Evolutionary conservation across 768 basidiomycete species (phyloP).

Genomic region (Dioszegia hungarica): DNA sequence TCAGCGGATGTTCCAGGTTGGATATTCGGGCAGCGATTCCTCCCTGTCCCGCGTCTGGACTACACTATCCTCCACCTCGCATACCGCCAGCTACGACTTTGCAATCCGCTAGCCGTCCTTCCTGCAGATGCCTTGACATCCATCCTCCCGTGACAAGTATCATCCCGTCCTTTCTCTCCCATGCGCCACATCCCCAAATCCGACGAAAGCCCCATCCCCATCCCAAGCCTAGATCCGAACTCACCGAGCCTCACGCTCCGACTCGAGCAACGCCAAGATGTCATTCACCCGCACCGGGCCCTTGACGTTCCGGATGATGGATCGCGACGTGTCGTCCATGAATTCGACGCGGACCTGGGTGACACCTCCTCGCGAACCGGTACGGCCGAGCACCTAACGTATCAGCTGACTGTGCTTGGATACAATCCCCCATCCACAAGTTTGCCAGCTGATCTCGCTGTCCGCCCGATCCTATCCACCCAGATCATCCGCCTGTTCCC

Average conservation of each 20-base stretch:
- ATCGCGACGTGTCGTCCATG: conserved; percentile 91
- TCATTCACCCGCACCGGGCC: conserved; percentile 94
- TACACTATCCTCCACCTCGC: too few relatives aligned
- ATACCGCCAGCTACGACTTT: background rate
- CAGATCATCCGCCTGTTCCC: background rate
- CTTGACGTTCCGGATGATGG: conserved; percentile 98
- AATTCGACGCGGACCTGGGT: conserved; percentile 99
- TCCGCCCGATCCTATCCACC: background rate
- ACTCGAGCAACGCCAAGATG: conserved; percentile 92
- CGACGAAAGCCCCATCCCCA: too few relatives aligned
- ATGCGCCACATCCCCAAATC: too few relatives aligned
- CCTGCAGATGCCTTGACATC: background rate
- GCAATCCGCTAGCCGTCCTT: background rate
- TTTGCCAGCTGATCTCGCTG: too few relatives aligned
- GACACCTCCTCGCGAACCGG: conserved; percentile 97
- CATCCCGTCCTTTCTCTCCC: too few relatives aligned
- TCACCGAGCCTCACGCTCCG: conserved; percentile 98
- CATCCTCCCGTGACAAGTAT: background rate
- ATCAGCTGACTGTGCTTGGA: too few relatives aligned
- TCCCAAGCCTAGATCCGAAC: conserved; percentile 46
- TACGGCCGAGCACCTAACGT: conserved; percentile 86
- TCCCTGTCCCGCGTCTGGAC: background rate
- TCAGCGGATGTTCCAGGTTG: conserved; percentile 1
- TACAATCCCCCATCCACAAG: too few relatives aligned
- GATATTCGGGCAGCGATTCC: background rate